Evolutionary conservation across 331 rosid species (phyloP), one percentile per base, ranked within the genome.

Genomic region (Prunus yedoensis): DNA sequence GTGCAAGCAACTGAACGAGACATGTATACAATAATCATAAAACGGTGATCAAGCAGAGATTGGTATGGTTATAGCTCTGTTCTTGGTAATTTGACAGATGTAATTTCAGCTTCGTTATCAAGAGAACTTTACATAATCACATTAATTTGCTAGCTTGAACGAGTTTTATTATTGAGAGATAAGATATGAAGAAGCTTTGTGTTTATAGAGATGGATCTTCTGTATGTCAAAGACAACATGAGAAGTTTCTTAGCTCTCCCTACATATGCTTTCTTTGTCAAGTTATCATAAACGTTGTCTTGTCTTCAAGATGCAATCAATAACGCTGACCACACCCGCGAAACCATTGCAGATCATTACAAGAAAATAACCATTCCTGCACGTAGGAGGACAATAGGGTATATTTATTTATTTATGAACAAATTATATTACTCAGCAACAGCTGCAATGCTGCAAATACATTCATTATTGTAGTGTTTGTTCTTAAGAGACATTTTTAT

Each of bases 291-390:
- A 54, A 84, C 93, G 45, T 94, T 91, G 9, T 86, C 93, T 72
- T 91, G 41, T 35, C 41, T 35, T 35, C 96, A 90, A 74, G 35
- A 94, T 94, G 76, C 82, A 73, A 0, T 57, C 60, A 94, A 71
- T 61, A 91, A 72, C 2, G 97, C 87, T 1, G 96, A n/a, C 96
- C 96, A 94, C 23, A 91, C 97, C 98, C 85, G 80, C 78, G 80
- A 71, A 77, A 32, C 7, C 8, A 58, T 3, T 41, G n/a, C 10
- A 51, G 54, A 49, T 4, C 49, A 35, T 74, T 50, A 77, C 21
- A 78, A 67, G 51, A 35, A 35, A 35, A 35, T 8, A 1, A 5
- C 41, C 41, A 35, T 35, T 35, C 41, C 41, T 35, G 41, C 41
- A 35, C 41, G 41, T 35, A 38, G 43, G 43, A 38, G 43, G 43